Percentiles rank a stretch among this genome's conserved stretches.
These are phyloP conservation scores for Rhodotorula toruloides DNA, from an alignment of 768 basidiomycete genomes.

Conservation along the genomic window DNA sequence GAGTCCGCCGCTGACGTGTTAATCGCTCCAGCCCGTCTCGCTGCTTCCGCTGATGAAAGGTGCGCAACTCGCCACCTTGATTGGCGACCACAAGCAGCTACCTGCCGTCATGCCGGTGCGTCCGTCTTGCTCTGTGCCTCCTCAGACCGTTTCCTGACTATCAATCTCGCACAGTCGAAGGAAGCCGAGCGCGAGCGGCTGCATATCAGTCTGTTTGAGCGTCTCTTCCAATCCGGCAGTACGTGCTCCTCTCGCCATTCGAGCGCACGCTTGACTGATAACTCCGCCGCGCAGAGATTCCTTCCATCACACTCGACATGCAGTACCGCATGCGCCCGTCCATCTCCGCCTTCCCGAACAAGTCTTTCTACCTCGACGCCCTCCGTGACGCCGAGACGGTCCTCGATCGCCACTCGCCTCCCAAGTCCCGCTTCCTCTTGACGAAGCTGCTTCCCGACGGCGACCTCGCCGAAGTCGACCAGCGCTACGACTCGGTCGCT, in stretches of 20 bases:
- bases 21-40: conserved; percentile 58
- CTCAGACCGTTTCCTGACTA: too few species aligned
- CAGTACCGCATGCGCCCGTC: conserved; percentile 94
- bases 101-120: conserved; percentile 66
- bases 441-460: background rate
- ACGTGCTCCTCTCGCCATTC: background rate
- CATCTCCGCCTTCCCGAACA: conserved; percentile 79
- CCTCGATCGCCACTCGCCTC: conserved; percentile 6
- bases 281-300: conserved; percentile 56
- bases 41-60: conserved; percentile 91
- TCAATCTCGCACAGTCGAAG: conserved; percentile 53
- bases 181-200: conserved; percentile 70
- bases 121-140: too few species aligned
- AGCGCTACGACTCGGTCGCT: conserved; percentile 51
- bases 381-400: conserved; percentile 54
- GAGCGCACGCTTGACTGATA: too few species aligned
- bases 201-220: conserved; percentile 77
- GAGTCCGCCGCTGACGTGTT: background rate
- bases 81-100: conserved; percentile 95
- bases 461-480: background rate
- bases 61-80: conserved; percentile 73
- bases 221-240: conserved; percentile 78
- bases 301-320: conserved; percentile 84
- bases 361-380: conserved; percentile 69
- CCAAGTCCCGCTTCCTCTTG: conserved; percentile 24